Base-by-base conservation (phyloP, 1,284 basidiomycete genomes). In the Lignosus rhinocerotis region DNA sequence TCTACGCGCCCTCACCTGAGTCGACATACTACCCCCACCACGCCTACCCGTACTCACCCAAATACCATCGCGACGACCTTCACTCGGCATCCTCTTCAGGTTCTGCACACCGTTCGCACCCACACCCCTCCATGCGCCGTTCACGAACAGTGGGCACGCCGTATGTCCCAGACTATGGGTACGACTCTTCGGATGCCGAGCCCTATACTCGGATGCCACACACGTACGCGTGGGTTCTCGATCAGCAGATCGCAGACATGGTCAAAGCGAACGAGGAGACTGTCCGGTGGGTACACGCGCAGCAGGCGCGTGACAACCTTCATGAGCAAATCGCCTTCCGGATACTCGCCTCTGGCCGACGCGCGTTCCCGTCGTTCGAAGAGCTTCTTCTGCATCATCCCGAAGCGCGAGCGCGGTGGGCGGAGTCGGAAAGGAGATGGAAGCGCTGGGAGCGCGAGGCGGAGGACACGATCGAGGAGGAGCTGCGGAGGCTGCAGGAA, bases 261-360 rank as follows among this genome's bases (percentile, higher is more conserved):
- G 73, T 73, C 46, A 75, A 75, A 59, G 74, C 76, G 63, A 78
- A 74, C 64, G 74, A 77, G 66, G 81, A 78, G 62, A 85, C 83
- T 32, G 82, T 86, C 55, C 76, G 79, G 55, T 87, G 87, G 86
- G 81, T 87, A 50, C 70, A 78, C 47, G 78, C 84, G 63, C 72
- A 73, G 60, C 84, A 83, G 69, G 69, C 61, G 65, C 70, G 64
- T 68, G 71, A 66, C 63, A 34, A 66, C 59, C 59, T 59, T 56
- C 69, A 69, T 51, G 59, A 66, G 46, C 65, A 65, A 11, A 33
- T 49, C 32, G 53, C 55, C 33, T 59, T 63, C 49, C 63, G 62
- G 16, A 32, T 60, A 51, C 44, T 63, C 51, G 61, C 61, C 17
- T 46, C 58, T 17, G 58, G 59, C 17, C 66, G 68, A 50, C 70